Conservation (phyloP, 495 filamentous ascomycete genomes). For the Achaetomiella virescens region DNA sequence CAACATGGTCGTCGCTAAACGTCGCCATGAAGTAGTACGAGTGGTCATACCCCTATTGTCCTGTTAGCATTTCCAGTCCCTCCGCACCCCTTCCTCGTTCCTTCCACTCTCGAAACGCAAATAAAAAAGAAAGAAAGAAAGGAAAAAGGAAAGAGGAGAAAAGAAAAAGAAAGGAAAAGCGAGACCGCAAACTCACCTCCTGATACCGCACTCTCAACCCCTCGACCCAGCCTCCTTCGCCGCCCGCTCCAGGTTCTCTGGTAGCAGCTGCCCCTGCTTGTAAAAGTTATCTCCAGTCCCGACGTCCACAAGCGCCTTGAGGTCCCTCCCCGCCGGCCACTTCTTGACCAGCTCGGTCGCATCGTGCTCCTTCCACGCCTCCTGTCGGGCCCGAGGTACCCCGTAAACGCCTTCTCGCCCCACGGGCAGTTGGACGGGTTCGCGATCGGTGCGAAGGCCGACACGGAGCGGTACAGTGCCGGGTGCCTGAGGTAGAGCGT, state of each 20-base stretch:
- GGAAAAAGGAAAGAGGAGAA: not conserved
- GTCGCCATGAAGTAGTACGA: conserved; percentile 90
- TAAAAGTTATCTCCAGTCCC: conserved; percentile 95
- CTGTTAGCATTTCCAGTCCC: not conserved
- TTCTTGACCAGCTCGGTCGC: conserved; percentile 77
- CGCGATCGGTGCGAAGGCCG: conserved; percentile 85
- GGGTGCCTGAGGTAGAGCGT: conserved; percentile 88
- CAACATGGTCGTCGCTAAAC: conserved; percentile 85
- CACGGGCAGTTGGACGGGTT: conserved; percentile 84
- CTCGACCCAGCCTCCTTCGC: conserved; percentile 60
- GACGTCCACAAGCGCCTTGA: conserved; percentile 79
- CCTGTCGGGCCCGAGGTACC: conserved; percentile 63
- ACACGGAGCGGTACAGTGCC: conserved; percentile 77
- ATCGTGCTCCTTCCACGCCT: conserved; percentile 81
- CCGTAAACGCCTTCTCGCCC: conserved; percentile 91
- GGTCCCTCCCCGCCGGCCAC: conserved; percentile 52
- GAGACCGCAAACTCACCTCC: conserved; percentile 43
- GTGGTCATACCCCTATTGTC: conserved; percentile 75
- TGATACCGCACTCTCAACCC: conserved; percentile 75
- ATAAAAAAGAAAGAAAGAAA: not conserved
- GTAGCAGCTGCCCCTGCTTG: conserved; percentile 83
- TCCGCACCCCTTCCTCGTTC: too few relatives aligned
- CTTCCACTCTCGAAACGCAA: too few relatives aligned
- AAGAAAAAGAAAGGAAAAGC: not conserved
- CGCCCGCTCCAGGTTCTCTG: conserved; percentile 84